A percentile compares a stretch with the other conserved stretches of the same genome.
Conservation (phyloP, 257 asterid species). For the Rubia yunnanensis region DNA sequence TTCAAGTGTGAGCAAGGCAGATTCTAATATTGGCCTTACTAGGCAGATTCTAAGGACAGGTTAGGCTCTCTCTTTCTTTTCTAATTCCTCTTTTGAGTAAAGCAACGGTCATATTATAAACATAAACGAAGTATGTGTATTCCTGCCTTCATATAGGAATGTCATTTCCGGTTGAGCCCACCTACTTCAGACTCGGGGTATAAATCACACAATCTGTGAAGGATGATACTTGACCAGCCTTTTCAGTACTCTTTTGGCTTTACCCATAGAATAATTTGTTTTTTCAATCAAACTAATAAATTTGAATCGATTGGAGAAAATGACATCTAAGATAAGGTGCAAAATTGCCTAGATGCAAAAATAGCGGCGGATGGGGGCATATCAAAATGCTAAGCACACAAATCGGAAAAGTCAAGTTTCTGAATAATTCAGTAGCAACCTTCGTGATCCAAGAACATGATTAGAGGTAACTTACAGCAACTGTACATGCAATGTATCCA, state of each 20-base stretch:
- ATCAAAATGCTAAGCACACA: neutral
- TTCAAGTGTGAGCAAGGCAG: neutral
- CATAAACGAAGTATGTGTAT: neutral
- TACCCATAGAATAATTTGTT: neutral
- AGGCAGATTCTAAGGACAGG: neutral
- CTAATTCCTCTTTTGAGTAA: too few relatives aligned
- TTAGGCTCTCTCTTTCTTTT: neutral
- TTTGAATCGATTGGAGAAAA: neutral
- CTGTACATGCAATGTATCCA: slow-evolving; percentile 55
- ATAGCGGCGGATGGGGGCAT: neutral
- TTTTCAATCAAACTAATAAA: neutral
- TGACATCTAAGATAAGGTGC: neutral
- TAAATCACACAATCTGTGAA: neutral
- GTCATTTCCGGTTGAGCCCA: neutral
- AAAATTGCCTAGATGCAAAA: neutral
- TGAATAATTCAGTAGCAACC: neutral
- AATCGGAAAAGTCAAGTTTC: neutral
- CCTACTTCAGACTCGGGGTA: too few relatives aligned
- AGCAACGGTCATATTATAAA: neutral
- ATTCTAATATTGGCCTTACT: neutral
- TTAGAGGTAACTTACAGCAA: slow-evolving; percentile 58
- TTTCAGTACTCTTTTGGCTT: neutral
- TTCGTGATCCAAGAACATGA: slow-evolving; percentile 6
- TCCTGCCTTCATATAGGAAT: neutral
- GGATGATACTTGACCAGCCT: neutral